Evolutionary conservation across 305 asterid species (phyloP).

Genomic region (Solanum chacoense): DNA sequence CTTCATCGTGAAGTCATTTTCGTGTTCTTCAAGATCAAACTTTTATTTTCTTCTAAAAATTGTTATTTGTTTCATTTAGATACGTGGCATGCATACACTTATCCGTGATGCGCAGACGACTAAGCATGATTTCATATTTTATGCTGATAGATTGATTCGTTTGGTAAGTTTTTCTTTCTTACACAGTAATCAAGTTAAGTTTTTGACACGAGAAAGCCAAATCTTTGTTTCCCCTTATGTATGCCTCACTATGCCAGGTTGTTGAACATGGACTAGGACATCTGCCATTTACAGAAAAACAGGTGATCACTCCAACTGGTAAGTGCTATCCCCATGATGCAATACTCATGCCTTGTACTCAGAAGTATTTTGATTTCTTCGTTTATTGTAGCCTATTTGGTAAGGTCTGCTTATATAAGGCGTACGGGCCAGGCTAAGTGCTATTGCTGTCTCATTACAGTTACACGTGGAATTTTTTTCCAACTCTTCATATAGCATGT

Average conservation of each 20-base stretch:
- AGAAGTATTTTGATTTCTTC: background rate
- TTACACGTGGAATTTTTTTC: background rate
- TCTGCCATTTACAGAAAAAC: constrained; percentile 95
- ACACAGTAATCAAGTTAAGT: background rate
- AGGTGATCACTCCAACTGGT: constrained; percentile 96
- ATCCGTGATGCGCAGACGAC: constrained; percentile 43
- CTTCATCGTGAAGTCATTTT: background rate
- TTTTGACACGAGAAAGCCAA: background rate
- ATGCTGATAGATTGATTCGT: constrained; percentile 43
- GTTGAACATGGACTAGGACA: constrained; percentile 99
- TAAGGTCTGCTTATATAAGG: background rate
- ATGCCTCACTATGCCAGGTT: constrained; percentile 34
- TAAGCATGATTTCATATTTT: constrained; percentile 39
- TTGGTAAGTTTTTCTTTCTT: constrained; percentile 23
- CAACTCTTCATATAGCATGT: background rate
- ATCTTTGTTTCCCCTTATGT: background rate
- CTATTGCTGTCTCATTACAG: background rate
- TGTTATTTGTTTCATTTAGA: constrained; percentile 18
- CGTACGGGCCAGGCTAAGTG: background rate
- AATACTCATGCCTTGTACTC: background rate
- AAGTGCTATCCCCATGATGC: background rate
- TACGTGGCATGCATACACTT: constrained; percentile 54
- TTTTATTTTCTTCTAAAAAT: background rate
- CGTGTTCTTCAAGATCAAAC: background rate
- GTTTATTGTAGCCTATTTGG: background rate